phyloP scores from a whole-genome alignment of 2,329 filamentous ascomycete genomes.

The Plenodomus lindquistii region DNA sequence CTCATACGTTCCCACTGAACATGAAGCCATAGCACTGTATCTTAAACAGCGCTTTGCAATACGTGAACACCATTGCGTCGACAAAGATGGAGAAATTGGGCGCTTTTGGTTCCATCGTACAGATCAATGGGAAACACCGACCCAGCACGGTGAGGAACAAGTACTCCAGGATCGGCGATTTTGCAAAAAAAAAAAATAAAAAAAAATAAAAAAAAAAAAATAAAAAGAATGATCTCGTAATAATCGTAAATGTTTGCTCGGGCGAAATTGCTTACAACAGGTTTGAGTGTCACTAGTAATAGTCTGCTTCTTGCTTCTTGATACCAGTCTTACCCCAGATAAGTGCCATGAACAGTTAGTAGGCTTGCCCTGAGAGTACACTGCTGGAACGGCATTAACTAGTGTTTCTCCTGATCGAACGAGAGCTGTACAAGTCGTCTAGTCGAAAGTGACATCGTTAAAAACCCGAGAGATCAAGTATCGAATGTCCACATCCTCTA shows the following conservation, averaged over 20 bases:
- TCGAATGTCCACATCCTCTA: slow-evolving; percentile 52
- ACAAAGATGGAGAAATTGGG: slow-evolving; percentile 8
- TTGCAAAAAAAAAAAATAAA: slow-evolving; percentile 37
- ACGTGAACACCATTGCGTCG: slow-evolving; percentile 27
- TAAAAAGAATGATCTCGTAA: too few relatives aligned
- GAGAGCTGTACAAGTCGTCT: slow-evolving; percentile 44
- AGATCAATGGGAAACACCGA: slow-evolving; percentile 34
- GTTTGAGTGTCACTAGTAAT: slow-evolving; percentile 17
- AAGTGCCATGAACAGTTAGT: slow-evolving; percentile 56
- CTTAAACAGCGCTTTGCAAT: slow-evolving; percentile 33
- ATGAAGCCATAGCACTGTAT: slow-evolving; percentile 32
- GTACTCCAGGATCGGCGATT: slow-evolving; percentile 29
- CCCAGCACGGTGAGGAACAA: slow-evolving; percentile 18
- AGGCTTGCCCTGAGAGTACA: slow-evolving; percentile 37
- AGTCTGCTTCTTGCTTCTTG: slow-evolving; percentile 27
- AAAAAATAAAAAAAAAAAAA: too few relatives aligned
- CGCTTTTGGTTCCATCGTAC: slow-evolving; percentile 26
- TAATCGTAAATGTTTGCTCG: slow-evolving; percentile 26
- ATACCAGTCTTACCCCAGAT: slow-evolving; percentile 48
- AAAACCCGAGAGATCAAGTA: slow-evolving; percentile 53
- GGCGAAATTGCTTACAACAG: slow-evolving; percentile 8
- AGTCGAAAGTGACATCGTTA: slow-evolving; percentile 48
- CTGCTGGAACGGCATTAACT: slow-evolving; percentile 33
- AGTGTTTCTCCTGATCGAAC: slow-evolving; percentile 54
- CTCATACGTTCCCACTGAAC: slow-evolving; percentile 31